Evolutionary conservation across 345 rosid genomes (phyloP).

Genomic region (Clausena lansium): DNA sequence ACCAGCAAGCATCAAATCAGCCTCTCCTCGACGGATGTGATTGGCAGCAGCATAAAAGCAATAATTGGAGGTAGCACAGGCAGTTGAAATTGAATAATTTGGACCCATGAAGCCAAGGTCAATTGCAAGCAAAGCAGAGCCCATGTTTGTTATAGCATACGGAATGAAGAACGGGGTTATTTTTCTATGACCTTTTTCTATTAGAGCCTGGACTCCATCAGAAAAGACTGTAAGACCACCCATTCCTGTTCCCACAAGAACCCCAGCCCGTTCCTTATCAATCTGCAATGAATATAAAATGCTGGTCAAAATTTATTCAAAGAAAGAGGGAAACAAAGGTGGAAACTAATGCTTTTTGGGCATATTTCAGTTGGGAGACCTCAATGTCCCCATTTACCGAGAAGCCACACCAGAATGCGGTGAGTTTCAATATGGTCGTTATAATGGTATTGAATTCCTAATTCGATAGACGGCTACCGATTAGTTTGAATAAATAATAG

Average conservation of each 20-base stretch:
- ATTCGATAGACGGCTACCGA: neutral
- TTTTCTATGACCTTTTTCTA: slow-evolving; percentile 87
- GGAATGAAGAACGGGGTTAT: slow-evolving; percentile 92
- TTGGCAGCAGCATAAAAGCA: slow-evolving; percentile 99
- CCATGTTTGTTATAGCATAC: slow-evolving; percentile 93
- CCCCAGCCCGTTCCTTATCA: slow-evolving; percentile 78
- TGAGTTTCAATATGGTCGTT: neutral
- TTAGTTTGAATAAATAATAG: neutral
- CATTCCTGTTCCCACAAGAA: slow-evolving; percentile 98
- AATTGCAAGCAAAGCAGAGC: slow-evolving; percentile 87
- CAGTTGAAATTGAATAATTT: slow-evolving; percentile 95
- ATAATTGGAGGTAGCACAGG: slow-evolving; percentile 96
- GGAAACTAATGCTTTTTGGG: neutral
- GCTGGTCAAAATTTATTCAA: neutral
- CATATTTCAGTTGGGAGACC: neutral
- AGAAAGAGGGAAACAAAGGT: neutral
- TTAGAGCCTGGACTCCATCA: slow-evolving; percentile 77
- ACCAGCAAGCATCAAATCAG: slow-evolving; percentile 98
- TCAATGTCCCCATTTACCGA: neutral
- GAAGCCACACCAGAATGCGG: neutral
- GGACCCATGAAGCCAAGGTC: slow-evolving; percentile 99
- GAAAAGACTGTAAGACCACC: slow-evolving; percentile 90
- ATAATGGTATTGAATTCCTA: neutral
- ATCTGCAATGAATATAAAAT: slow-evolving; percentile 37
- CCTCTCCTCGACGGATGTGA: slow-evolving; percentile 98